phyloP scores from a whole-genome alignment of 345 rosid genomes.

The Odontarrhena argentea region DNA sequence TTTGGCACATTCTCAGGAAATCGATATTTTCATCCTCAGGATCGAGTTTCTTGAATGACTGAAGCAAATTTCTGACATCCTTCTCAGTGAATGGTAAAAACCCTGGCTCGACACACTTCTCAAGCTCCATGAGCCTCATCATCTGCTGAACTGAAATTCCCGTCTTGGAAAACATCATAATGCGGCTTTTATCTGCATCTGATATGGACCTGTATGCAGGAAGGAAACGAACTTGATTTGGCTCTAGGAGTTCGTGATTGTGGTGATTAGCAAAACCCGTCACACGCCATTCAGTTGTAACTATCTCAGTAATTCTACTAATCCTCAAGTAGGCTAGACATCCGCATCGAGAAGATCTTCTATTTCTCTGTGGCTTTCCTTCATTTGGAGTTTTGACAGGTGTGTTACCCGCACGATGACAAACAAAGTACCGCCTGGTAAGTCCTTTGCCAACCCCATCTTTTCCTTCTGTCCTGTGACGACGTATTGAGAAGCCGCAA shows the following conservation, averaged over 20 bases:
- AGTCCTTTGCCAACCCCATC: constrained; percentile 97
- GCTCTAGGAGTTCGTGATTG: constrained; percentile 87
- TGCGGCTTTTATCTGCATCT: constrained; percentile 83
- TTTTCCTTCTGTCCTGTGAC: constrained; percentile 96
- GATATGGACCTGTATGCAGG: constrained; percentile 96
- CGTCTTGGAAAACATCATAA: constrained; percentile 96
- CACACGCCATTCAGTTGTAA: constrained; percentile 86
- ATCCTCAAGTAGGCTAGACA: constrained; percentile 91
- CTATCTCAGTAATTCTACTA: constrained; percentile 74
- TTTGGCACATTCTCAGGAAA: constrained; percentile 84
- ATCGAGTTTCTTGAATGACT: constrained; percentile 80
- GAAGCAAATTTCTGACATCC: constrained; percentile 95
- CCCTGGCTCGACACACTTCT: constrained; percentile 95
- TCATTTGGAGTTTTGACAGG: constrained; percentile 70
- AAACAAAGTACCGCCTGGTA: constrained; percentile 91
- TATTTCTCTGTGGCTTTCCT: constrained; percentile 81
- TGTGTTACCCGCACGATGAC: constrained; percentile 98
- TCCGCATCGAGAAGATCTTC: constrained; percentile 92
- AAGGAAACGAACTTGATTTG: constrained; percentile 91
- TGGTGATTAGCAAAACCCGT: constrained; percentile 92
- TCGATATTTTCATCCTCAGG: constrained; percentile 89
- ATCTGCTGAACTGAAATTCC: constrained; percentile 97
- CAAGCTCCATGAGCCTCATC: constrained; percentile 99
- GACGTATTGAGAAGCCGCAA: constrained; percentile 91
- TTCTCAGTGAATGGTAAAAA: constrained; percentile 92